A percentile compares a stretch with the other conserved stretches of the same genome.
Conservation (phyloP, 2,329 filamentous ascomycete species). For the Aspergillus terreus region DNA sequence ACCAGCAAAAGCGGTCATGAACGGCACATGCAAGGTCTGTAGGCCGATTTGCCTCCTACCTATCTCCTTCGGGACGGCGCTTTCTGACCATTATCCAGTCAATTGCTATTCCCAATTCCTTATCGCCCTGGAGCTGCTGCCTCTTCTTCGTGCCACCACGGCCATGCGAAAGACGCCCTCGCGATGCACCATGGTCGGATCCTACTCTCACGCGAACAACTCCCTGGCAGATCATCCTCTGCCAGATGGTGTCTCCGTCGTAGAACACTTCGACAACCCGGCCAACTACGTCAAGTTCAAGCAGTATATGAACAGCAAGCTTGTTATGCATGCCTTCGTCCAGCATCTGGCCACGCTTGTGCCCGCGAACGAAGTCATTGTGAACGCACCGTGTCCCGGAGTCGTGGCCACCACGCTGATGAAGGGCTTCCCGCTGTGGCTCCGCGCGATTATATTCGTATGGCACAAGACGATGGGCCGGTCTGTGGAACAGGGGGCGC, state of each 20-base stretch:
- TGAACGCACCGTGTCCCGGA: constrained; percentile 18
- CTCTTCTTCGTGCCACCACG: constrained; percentile 12
- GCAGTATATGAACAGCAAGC: constrained; percentile 16
- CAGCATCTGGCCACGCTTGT: constrained; percentile 9
- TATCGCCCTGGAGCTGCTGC: constrained; percentile 10
- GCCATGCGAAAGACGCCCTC: constrained; percentile 5
- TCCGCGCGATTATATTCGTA: constrained; percentile 7
- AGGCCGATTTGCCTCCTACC: background rate
- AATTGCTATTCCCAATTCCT: constrained; percentile 19
- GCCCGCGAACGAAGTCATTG: constrained; percentile 11
- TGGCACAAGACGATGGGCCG: constrained; percentile 1
- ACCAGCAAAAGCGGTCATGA: constrained; percentile 16
- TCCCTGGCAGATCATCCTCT: background rate
- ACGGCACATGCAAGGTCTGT: constrained; percentile 12
- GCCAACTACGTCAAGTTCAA: background rate
- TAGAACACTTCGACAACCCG: constrained; percentile 5
- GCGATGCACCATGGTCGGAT: constrained; percentile 16
- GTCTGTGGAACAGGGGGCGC: constrained; percentile 5
- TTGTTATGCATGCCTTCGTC: constrained; percentile 16
- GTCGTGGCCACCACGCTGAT: constrained; percentile 10
- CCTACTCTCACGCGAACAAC: constrained; percentile 6
- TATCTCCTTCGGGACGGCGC: too few species aligned
- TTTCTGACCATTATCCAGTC: constrained; percentile 6
- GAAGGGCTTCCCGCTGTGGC: constrained; percentile 5
- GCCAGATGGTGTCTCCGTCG: background rate